Percentiles rank a stretch among this genome's conserved stretches.
Conservation (phyloP, 495 filamentous ascomycete genomes). For the Penicilliopsis zonata region DNA sequence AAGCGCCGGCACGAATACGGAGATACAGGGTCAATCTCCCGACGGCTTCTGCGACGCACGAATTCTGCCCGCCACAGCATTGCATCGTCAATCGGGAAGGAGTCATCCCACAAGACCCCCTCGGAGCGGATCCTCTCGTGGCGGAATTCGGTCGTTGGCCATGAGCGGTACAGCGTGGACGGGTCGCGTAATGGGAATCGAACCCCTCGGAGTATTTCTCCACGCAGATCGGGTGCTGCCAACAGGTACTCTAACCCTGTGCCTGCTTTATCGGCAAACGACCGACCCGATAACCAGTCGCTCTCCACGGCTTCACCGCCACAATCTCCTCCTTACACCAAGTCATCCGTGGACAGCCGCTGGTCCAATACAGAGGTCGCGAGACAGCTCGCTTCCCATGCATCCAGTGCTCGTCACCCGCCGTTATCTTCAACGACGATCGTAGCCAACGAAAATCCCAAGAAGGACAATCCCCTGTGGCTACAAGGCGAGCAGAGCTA, state of each 20-base stretch:
- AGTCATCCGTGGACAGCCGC: conserved; percentile 15
- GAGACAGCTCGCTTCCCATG: background rate
- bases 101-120: conserved; percentile 41
- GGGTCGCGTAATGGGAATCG: conserved; percentile 26
- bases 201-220: conserved; percentile 43
- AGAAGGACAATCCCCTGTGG: conserved; percentile 34
- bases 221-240: conserved; percentile 34
- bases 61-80: conserved; percentile 47
- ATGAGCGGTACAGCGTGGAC: conserved; percentile 39
- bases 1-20: conserved; percentile 41
- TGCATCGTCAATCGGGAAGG: conserved; percentile 33
- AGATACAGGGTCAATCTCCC: conserved; percentile 62
- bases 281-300: conserved; percentile 18
- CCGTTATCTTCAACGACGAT: conserved; percentile 9
- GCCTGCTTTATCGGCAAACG: conserved; percentile 4
- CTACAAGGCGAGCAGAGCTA: conserved; percentile 40
- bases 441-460: conserved; percentile 8
- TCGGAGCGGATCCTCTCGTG: conserved; percentile 85
- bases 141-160: conserved; percentile 65
- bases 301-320: conserved; percentile 23
- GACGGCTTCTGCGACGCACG: conserved; percentile 58
- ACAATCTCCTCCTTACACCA: conserved; percentile 20
- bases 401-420: conserved; percentile 1
- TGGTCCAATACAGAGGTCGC: conserved; percentile 9
- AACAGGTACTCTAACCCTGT: conserved; percentile 18